Conservation (phyloP, 1,139 yeast genomes). For the Debaryomycetaceae sp. region DNA sequence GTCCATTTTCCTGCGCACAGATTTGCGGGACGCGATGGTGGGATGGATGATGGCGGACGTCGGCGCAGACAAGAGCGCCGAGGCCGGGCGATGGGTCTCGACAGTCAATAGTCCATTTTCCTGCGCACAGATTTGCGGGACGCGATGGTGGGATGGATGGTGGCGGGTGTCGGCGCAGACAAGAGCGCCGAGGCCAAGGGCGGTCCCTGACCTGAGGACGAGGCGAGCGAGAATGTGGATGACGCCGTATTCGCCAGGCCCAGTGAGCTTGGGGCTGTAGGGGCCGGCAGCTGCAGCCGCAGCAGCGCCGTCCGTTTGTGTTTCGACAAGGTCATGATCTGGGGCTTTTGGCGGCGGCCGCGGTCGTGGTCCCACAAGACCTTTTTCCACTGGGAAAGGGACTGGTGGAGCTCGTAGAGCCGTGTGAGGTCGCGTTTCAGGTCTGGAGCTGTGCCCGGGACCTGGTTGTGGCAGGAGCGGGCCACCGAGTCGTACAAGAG, state of each 20-base stretch:
- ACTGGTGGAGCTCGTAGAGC: conserved; percentile 14
- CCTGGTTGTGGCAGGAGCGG: conserved; percentile 3
- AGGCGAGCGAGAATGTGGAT: too few relatives aligned
- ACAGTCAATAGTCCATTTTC: conserved; percentile 1
- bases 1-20: background rate
- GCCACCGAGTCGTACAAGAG: conserved; percentile 14
- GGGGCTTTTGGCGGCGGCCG: conserved; percentile 19
- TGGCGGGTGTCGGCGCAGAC: background rate
- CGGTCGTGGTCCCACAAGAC: conserved; percentile 22
- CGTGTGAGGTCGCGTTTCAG: conserved; percentile 11
- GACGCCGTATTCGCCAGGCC: too few relatives aligned
- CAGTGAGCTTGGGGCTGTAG: conserved; percentile 3
- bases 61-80: too few relatives aligned
- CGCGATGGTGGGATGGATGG: background rate
- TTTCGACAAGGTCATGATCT: conserved; percentile 24
- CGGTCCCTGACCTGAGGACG: too few relatives aligned
- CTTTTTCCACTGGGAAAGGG: conserved; percentile 17
- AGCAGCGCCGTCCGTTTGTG: conserved; percentile 15
- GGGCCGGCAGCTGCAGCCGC: conserved; percentile 2
- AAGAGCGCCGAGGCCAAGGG: background rate
- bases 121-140: background rate
- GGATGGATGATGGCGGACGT: too few relatives aligned
- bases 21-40: background rate
- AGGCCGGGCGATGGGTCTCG: too few relatives aligned
- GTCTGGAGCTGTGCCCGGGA: conserved; percentile 5